Conservation (phyloP, 2,329 filamentous ascomycete genomes). For the Dothiorella sarmentorum region DNA sequence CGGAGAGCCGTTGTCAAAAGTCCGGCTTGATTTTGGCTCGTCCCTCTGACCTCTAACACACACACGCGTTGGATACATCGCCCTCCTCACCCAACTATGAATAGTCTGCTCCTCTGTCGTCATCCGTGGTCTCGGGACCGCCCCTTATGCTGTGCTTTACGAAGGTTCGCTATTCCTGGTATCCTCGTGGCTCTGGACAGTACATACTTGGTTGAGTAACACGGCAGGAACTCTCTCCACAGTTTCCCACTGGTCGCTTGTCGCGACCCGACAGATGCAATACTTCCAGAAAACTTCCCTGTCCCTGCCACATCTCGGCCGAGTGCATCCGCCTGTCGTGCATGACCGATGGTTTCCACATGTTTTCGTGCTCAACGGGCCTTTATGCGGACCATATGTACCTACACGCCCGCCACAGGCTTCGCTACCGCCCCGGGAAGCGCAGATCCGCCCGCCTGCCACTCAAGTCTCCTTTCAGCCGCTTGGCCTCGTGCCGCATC, state of each 20-base stretch:
- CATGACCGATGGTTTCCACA: neutral
- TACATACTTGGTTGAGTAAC: neutral
- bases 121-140: too few relatives aligned
- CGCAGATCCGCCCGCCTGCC: neutral
- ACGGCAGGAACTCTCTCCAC: neutral
- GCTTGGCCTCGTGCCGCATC: too few relatives aligned
- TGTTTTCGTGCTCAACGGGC: neutral
- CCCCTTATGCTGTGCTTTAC: neutral
- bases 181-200: neutral
- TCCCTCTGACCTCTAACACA: too few relatives aligned
- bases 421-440: neutral
- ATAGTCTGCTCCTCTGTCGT: neutral
- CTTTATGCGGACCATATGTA: neutral
- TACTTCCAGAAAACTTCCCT: neutral
- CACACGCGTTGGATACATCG: too few relatives aligned
- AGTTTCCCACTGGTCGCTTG: too few relatives aligned
- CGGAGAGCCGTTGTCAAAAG: constrained; percentile 9
- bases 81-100: too few relatives aligned
- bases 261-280: too few relatives aligned
- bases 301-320: neutral
- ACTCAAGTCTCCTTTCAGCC: neutral
- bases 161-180: neutral
- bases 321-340: neutral
- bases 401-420: too few relatives aligned
- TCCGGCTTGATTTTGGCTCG: too few relatives aligned